phyloP scores from a whole-genome alignment of 1,139 yeast species.

The Kazachstania sp. region DNA sequence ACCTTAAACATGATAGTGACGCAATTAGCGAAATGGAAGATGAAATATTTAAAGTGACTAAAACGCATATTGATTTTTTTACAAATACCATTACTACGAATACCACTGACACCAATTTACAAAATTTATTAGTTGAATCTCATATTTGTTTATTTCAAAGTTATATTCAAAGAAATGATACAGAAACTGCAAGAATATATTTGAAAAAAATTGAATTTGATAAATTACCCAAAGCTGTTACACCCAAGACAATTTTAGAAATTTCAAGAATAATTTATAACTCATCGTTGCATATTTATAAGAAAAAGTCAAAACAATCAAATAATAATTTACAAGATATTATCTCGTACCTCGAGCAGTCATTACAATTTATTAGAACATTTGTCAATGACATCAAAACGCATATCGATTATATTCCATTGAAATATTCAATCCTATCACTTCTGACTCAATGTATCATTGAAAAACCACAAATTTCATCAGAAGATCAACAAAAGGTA shows the following conservation, averaged over 20 bases:
- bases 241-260: slow-evolving; percentile 15
- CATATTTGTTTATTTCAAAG: slow-evolving; percentile 15
- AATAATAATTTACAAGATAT: not conserved
- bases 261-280: slow-evolving; percentile 21
- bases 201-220: slow-evolving; percentile 12
- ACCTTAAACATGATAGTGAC: not conserved
- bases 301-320: not conserved
- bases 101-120: slow-evolving; percentile 3
- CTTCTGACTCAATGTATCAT: slow-evolving; percentile 13
- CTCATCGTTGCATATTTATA: slow-evolving; percentile 9
- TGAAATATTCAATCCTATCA: slow-evolving; percentile 12
- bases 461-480: slow-evolving; percentile 4
- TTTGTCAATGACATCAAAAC: slow-evolving; percentile 10
- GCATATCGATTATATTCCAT: slow-evolving; percentile 14
- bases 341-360: slow-evolving; percentile 8
- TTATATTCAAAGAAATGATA: slow-evolving; percentile 13
- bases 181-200: slow-evolving; percentile 18
- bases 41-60: slow-evolving; percentile 5
- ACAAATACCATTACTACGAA: slow-evolving; percentile 8
- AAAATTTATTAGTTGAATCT: slow-evolving; percentile 14
- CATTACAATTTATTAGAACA: slow-evolving; percentile 8
- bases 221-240: slow-evolving; percentile 5
- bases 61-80: slow-evolving; percentile 11
- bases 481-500: slow-evolving; percentile 6
- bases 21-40: slow-evolving; percentile 1